These are phyloP conservation scores for Monilinia vaccinii-corymbosi DNA, from an alignment of 2,329 filamentous ascomycete species.

Conservation along the genomic window DNA sequence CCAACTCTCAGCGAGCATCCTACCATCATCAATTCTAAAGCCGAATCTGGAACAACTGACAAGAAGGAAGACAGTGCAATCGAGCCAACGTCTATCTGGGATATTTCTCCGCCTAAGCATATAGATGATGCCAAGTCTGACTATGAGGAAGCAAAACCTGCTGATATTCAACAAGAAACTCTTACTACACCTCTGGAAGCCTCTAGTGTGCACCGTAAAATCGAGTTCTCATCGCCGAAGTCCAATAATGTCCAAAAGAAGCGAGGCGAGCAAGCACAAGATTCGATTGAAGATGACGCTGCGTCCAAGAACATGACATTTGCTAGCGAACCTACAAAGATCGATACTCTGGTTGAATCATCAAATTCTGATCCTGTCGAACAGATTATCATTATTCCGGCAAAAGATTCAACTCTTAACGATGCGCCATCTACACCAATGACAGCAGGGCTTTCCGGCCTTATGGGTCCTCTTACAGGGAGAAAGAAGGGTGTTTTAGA, in stretches of 20 bases:
- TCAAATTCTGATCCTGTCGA: neutral
- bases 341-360: neutral
- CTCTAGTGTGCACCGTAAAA: neutral
- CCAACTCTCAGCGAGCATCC: neutral
- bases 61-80: neutral
- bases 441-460: slow-evolving; percentile 1
- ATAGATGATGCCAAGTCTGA: neutral
- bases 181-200: neutral
- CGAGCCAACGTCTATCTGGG: neutral
- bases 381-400: slow-evolving; percentile 1
- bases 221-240: slow-evolving; percentile 1
- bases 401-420: neutral
- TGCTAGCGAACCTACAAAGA: neutral
- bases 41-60: neutral
- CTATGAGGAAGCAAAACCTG: neutral
- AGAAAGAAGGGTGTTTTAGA: slow-evolving; percentile 8
- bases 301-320: neutral
- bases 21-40: neutral
- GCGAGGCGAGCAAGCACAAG: slow-evolving; percentile 1
- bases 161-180: neutral
- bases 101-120: neutral
- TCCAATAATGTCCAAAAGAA: slow-evolving; percentile 24
- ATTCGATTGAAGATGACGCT: neutral
- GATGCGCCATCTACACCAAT: neutral
- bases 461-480: slow-evolving; percentile 1